Conservation (phyloP, 768 basidiomycete genomes). For the Agrocybe chaxingu region DNA sequence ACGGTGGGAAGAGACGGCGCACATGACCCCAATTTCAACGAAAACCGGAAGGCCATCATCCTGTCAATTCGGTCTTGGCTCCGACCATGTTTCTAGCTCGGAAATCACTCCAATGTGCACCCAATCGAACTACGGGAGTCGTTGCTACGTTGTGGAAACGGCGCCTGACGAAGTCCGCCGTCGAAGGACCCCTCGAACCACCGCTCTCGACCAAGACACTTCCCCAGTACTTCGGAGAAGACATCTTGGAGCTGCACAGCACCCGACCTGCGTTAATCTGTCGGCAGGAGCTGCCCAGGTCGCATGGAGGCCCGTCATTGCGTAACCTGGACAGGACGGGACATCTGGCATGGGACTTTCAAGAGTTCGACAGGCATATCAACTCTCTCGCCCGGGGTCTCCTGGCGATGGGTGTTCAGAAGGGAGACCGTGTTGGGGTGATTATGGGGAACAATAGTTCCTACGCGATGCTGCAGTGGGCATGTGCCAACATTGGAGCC, state of each 20-base stretch:
- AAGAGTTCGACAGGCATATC: conserved; percentile 65
- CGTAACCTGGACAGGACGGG: conserved; percentile 43
- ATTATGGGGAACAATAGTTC: conserved; percentile 85
- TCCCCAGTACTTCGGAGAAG: conserved; percentile 54
- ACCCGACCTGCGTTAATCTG: conserved; percentile 64
- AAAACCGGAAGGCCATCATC: not conserved
- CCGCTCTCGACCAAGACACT: conserved; percentile 56
- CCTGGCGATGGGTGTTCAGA: conserved; percentile 62
- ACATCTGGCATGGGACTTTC: conserved; percentile 72
- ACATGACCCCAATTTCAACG: not conserved
- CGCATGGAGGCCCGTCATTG: conserved; percentile 60
- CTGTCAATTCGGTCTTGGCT: not conserved
- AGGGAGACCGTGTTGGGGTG: conserved; percentile 76
- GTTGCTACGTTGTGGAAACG: conserved; percentile 8
- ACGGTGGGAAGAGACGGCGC: no score
- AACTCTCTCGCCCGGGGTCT: conserved; percentile 69
- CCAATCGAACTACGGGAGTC: no score
- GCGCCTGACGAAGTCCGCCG: conserved; percentile 45
- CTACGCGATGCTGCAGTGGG: conserved; percentile 84
- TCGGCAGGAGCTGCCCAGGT: conserved; percentile 50
- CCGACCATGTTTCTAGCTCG: conserved; percentile 1
- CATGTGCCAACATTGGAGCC: conserved; percentile 81
- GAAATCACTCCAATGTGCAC: not conserved
- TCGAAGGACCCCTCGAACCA: conserved; percentile 54
- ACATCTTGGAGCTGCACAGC: conserved; percentile 48